Base-by-base conservation (phyloP, 257 asterid species). In the Verbena officinalis region DNA sequence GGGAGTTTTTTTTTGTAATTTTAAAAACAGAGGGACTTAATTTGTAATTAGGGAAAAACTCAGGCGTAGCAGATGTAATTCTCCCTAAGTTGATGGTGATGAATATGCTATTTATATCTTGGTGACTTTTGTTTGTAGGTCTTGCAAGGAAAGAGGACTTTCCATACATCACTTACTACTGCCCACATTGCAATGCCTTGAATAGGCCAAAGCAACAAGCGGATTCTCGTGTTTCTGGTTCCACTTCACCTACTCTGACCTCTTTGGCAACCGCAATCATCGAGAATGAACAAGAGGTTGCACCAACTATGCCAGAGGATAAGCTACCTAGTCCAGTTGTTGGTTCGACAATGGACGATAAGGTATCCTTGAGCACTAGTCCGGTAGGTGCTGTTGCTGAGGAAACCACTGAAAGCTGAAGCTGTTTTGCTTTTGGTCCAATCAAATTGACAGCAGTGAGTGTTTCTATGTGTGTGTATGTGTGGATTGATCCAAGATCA, bases 91-190 rank as follows among this genome's bases (percentile, higher is more conserved):
- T 27, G 33, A 27, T 14, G 15, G 17, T 43, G 16, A 13, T 43
- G 49, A 43, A 43, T 44, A 44, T 5, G 21, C 51, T 44, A 5
- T 62, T 7, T 38, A 52, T 67, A 27, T 36, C 4, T 36, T 36
- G 40, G 10, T 36, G 20, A 44, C 27, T 7, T 36, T 17, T n/a
- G n/a, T 51, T 59, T 69, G 65, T 80, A 87, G 92, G 95, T 55
- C 88, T 87, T 38, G 86, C 87, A 17, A 78, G 92, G 83, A 84
- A 80, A 73, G 95, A 87, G 60, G 95, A 87, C 60, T 81, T 80
- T 53, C 84, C 87, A 0, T 84, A 73, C 56, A 67, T 82, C 55
- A 87, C 95, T 27, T 84, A 87, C 80, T 84, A 82, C 62, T 84
- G 95, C 65, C 90, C 92, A 9, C 92, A 78, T 70, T 87, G 92